Evolutionary conservation across 768 basidiomycete species (phyloP).

Genomic region (Gautieria morchelliformis): DNA sequence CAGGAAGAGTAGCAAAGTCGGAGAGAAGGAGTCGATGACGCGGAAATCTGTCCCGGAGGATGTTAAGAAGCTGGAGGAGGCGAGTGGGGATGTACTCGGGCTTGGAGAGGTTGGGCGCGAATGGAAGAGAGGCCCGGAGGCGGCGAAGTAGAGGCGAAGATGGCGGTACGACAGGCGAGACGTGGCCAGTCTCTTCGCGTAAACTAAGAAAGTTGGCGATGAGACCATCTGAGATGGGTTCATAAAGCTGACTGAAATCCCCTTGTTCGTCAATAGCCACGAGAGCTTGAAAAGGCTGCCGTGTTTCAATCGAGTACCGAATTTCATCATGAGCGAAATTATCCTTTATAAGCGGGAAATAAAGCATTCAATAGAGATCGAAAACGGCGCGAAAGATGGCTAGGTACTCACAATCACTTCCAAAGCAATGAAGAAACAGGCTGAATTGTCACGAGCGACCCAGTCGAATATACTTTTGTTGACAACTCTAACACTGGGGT

Average conservation of each 20-base stretch:
- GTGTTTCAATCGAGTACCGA: conserved; percentile 73
- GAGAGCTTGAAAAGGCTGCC: conserved; percentile 76
- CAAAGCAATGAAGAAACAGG: conserved; percentile 89
- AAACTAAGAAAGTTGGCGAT: conserved; percentile 69
- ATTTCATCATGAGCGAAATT: conserved; percentile 96
- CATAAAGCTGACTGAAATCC: conserved; percentile 78
- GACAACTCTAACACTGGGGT: conserved; percentile 59
- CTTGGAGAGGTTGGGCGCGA: conserved; percentile 79
- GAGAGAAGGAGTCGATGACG: conserved; percentile 89
- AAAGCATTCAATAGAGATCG: background rate
- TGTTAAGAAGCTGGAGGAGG: conserved; percentile 72
- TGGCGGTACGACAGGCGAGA: conserved; percentile 24
- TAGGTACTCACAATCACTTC: conserved; percentile 76
- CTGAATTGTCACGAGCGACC: conserved; percentile 62
- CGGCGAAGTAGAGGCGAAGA: conserved; percentile 52
- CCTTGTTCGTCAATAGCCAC: conserved; percentile 72
- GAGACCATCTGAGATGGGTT: conserved; percentile 76
- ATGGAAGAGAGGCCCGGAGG: conserved; percentile 64
- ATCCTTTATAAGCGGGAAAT: conserved; percentile 40
- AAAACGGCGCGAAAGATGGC: no score
- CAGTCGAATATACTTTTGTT: conserved; percentile 84
- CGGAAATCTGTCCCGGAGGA: conserved; percentile 77
- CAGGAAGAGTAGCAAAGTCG: conserved; percentile 84
- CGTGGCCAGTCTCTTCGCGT: conserved; percentile 46
- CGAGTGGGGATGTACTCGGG: conserved; percentile 94